Evolutionary conservation across 495 filamentous ascomycete genomes (phyloP).

Genomic region (Aspergillus kassunensis): DNA sequence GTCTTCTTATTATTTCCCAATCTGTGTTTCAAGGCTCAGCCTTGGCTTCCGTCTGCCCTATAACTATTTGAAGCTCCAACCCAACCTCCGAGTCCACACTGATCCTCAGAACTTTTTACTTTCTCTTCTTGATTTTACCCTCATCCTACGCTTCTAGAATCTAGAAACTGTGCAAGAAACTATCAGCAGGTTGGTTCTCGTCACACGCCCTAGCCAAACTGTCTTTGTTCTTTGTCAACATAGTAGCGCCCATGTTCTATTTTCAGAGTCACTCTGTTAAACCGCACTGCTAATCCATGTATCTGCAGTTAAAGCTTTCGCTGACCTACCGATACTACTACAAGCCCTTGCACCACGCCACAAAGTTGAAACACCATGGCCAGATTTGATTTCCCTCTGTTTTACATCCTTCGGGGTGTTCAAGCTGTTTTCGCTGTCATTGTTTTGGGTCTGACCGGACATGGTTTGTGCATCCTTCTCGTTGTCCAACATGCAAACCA

Average conservation of each 20-base stretch:
- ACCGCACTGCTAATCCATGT: background rate
- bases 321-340: background rate
- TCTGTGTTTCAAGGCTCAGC: too few species aligned
- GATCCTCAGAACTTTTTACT: too few species aligned
- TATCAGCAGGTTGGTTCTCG: too few species aligned
- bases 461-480: slow-evolving; percentile 49
- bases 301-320: background rate
- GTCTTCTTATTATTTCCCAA: background rate
- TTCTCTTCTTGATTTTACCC: background rate
- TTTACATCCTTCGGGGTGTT: slow-evolving; percentile 59
- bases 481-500: background rate
- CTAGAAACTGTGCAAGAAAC: too few species aligned
- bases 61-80: slow-evolving; percentile 13
- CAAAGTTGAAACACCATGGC: background rate
- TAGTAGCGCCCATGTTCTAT: too few species aligned
- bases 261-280: background rate
- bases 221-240: background rate
- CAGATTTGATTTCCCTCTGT: slow-evolving; percentile 33
- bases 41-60: background rate
- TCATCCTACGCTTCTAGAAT: background rate
- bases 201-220: too few species aligned
- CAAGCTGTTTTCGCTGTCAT: slow-evolving; percentile 66
- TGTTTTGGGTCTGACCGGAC: slow-evolving; percentile 66
- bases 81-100: background rate
- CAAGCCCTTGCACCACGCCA: background rate